Base-by-base conservation (phyloP, 2,329 filamentous ascomycete species). In the Mycogone perniciosa region DNA sequence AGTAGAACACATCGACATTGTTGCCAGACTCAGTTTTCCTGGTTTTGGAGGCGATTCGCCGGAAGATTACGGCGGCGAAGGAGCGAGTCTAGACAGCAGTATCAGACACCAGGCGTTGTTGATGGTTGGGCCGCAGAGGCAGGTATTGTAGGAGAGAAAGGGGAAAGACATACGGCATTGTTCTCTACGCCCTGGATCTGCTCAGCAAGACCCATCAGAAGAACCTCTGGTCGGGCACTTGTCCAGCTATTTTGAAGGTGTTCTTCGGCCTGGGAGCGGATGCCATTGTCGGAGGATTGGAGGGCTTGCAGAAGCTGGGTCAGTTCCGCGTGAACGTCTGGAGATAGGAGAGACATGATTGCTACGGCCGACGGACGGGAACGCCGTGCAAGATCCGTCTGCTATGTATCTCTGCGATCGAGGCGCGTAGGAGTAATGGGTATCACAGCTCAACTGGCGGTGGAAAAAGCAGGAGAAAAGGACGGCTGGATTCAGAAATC, bases 201-300 rank as follows among this genome's bases (percentile, higher is more conserved):
- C 73, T 97, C 93, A 38, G 87, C 91, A 61, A 99, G 75, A 58
- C 91, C 93, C 86, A 97, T 93, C 66, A 99, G 75, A 60, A 97
- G 77, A 60, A 95, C 79, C 63, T 96, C 91, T 34, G 93, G 91
- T 54, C 87, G 82, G 51, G 82, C 79, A 55, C 76, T 74, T 34
- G 90, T 87, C 93, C 93, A 99, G 76, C 90, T 91, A 71, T 82
- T 88, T 68, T 89, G 88, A 56, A 99, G 76, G 68, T 91, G 86
- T 58, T 95, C 89, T 71, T 99, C 93, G 47, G 92, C 92, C 68
- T 89, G 83, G 31, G 87, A 82, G 66, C 93, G 86, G 61, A 89
- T 79, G 52, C 77, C 77, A 73, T 99, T 99, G 73, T 99, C 92
- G 61, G 89, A 74, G 44, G 89, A 92, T 73, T 93, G 88, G 58